These are phyloP conservation scores for Rhinocladiella similis DNA, from an alignment of 2,329 filamentous ascomycete genomes.

Conservation along the genomic window DNA sequence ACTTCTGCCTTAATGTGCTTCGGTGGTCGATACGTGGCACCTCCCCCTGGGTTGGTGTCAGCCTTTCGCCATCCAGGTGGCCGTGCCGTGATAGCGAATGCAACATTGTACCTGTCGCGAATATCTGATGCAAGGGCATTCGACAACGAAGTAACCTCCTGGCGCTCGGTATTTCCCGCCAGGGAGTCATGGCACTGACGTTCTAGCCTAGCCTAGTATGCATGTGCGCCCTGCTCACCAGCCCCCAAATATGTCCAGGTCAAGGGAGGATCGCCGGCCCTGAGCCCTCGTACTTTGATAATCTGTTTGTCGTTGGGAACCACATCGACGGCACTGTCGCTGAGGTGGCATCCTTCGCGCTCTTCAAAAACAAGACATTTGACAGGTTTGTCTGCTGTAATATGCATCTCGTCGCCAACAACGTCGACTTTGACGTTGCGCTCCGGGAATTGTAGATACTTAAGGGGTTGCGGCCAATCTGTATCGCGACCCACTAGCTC, in stretches of 20 bases:
- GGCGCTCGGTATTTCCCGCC: too few relatives aligned
- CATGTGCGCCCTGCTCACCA: conserved; percentile 23
- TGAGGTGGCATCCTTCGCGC: conserved; percentile 52
- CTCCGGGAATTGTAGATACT: conserved; percentile 56
- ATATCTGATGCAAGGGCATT: not conserved
- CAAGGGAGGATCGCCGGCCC: conserved; percentile 25
- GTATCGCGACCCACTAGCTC: conserved; percentile 55
- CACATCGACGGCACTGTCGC: conserved; percentile 59
- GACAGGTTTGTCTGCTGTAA: conserved; percentile 54
- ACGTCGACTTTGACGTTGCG: conserved; percentile 50
- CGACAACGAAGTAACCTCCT: too few relatives aligned
- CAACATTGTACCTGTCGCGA: not conserved
- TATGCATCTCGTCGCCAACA: conserved; percentile 42
- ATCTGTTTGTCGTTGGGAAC: conserved; percentile 59
- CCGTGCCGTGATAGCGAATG: not conserved
- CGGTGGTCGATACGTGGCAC: not conserved
- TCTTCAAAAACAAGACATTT: conserved; percentile 64
- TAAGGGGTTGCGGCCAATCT: conserved; percentile 63
- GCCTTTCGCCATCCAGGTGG: not conserved
- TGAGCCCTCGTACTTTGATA: conserved; percentile 31
- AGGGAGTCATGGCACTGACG: too few relatives aligned
- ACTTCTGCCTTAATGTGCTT: not conserved
- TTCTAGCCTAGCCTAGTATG: too few relatives aligned
- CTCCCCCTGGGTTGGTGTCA: not conserved
- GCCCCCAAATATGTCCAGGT: conserved; percentile 31